phyloP scores from a whole-genome alignment of 768 basidiomycete genomes.

The Boletus rubroflammeus region DNA sequence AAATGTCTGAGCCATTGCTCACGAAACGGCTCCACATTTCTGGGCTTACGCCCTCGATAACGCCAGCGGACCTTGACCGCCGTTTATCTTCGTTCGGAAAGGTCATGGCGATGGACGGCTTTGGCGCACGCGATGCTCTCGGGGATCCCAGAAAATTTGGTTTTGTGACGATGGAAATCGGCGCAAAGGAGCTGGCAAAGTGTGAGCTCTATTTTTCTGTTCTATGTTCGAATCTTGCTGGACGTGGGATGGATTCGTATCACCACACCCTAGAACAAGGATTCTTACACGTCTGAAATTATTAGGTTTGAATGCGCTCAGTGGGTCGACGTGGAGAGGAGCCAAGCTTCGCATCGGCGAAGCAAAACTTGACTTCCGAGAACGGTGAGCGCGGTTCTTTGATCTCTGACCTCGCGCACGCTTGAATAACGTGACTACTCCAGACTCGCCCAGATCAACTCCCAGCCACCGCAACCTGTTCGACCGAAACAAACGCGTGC shows the following conservation, averaged over 20 bases:
- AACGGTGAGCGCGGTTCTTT: slow-evolving; percentile 42
- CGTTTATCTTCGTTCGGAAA: slow-evolving; percentile 66
- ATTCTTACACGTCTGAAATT: slow-evolving; percentile 2
- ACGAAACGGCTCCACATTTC: slow-evolving; percentile 71
- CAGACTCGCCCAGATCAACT: slow-evolving; percentile 17
- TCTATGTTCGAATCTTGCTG: background rate
- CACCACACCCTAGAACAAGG: background rate
- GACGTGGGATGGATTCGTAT: background rate
- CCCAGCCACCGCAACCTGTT: slow-evolving; percentile 29
- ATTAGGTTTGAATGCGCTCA: slow-evolving; percentile 69
- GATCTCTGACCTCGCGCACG: background rate
- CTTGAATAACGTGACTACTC: background rate
- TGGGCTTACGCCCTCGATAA: slow-evolving; percentile 67
- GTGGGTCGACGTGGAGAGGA: slow-evolving; percentile 87
- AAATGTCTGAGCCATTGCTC: slow-evolving; percentile 24
- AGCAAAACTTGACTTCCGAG: slow-evolving; percentile 70
- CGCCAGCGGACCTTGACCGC: slow-evolving; percentile 49
- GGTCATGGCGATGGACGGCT: slow-evolving; percentile 65
- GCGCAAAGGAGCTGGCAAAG: slow-evolving; percentile 52
- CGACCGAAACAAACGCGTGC: slow-evolving; percentile 40
- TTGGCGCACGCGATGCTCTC: slow-evolving; percentile 59
- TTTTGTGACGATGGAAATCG: slow-evolving; percentile 68
- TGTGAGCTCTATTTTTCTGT: slow-evolving; percentile 44
- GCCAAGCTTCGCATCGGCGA: slow-evolving; percentile 78
- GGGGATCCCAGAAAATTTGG: slow-evolving; percentile 70